Evolutionary conservation across 345 rosid genomes (phyloP).

Genomic region (Hirschfeldia incana): DNA sequence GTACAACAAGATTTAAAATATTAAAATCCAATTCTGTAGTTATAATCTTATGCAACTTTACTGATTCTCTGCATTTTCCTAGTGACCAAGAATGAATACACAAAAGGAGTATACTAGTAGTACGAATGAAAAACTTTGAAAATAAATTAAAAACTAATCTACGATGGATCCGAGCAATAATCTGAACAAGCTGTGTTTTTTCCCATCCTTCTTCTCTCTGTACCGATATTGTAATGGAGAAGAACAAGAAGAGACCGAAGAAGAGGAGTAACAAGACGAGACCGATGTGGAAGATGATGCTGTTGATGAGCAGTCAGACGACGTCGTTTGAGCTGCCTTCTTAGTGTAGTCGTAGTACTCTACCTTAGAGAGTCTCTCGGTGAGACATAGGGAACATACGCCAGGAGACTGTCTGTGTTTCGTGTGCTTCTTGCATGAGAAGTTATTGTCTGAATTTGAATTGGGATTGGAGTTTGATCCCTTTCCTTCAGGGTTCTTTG

Average conservation of each 20-base stretch:
- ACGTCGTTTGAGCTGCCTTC: conserved; percentile 13
- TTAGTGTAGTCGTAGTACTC: conserved; percentile 28
- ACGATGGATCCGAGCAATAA: conserved; percentile 39
- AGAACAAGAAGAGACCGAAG: conserved; percentile 37
- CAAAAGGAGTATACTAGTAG: neutral
- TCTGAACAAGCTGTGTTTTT: conserved; percentile 38
- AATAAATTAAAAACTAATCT: conserved; percentile 26
- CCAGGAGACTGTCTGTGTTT: conserved; percentile 42
- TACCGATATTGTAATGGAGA: conserved; percentile 35
- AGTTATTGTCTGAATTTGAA: conserved; percentile 31
- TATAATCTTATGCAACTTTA: neutral
- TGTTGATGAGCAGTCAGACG: conserved; percentile 24
- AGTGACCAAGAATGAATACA: neutral
- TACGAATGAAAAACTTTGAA: neutral
- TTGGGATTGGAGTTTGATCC: conserved; percentile 19
- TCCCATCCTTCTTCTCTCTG: conserved; percentile 29
- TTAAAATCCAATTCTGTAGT: neutral
- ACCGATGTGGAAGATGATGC: conserved; percentile 24
- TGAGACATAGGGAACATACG: conserved; percentile 39
- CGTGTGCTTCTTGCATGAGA: conserved; percentile 41
- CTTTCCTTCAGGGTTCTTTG: conserved; percentile 23
- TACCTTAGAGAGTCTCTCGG: conserved; percentile 29
- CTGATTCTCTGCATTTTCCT: neutral
- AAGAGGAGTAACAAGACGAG: conserved; percentile 37
- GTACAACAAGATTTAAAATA: neutral